Evolutionary conservation across 768 basidiomycete genomes (phyloP), one percentile per base, ranked within the genome.

Genomic region (Boletus insuetus): DNA sequence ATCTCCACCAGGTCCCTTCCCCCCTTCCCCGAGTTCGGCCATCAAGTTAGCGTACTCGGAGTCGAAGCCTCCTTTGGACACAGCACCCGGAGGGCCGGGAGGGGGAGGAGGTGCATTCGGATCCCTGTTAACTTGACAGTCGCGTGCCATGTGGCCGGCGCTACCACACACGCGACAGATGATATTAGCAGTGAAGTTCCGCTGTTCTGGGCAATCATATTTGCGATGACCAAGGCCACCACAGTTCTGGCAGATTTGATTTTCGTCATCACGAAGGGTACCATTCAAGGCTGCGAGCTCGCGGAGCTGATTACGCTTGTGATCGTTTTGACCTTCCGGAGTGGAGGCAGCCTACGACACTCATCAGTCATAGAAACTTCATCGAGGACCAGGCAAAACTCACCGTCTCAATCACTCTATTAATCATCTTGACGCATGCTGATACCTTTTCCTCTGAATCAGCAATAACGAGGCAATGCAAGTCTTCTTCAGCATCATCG

Each of bases 141-240:
- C 96, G 63, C 95, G 87, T 47, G 95, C 96, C 96, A 99, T 98
- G 76, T 98, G 96, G 37, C 97, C 96, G 39, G 94, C 94, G 66
- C 93, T 95, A 58, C 96, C 96, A 73, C 97, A 99, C 66, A 95
- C 85, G 68, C 94, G 94, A 80, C 97, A 99, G 69, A 98, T 96
- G 78, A 99, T 95, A 79, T 96, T 96, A 77, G 97, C 97, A 63
- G 93, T 95, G 77, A 94, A 98, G 77, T 97, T 97, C 73, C 91
- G 87, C 74, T 97, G 93, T 75, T 98, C 93, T 17, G 95, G 94
- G 72, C 97, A 99, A 74, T 98, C 97, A 77, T 94, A 98, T 84
- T 98, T 95, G 74, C 96, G 89, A 69, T 98, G 95, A 55, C 94
- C 94, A 60, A 94, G 83, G 50, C 87, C 87, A 67, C 91, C 93